A percentile compares a stretch with the other conserved stretches of the same genome.
Evolutionary conservation across 257 asterid genomes (phyloP).

Genomic region (Leonotis leonurus): DNA sequence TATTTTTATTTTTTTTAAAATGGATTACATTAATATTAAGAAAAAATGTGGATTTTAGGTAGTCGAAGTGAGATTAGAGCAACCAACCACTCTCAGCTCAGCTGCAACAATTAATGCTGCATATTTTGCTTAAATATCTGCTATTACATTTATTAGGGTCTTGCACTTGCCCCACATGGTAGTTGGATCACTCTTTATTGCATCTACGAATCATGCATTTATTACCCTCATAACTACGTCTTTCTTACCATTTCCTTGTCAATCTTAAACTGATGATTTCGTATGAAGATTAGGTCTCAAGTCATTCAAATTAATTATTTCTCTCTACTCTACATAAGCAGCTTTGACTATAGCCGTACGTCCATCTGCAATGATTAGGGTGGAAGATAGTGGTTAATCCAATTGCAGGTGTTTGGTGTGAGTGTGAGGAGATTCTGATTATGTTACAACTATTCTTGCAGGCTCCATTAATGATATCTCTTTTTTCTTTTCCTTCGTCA

Average conservation of each 20-base stretch:
- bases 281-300: background rate
- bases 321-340: background rate
- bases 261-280: background rate
- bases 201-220: conserved; percentile 25
- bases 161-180: conserved; percentile 17
- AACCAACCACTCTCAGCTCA: conserved; percentile 22
- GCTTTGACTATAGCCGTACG: background rate
- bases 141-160: conserved; percentile 11
- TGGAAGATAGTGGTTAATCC: background rate
- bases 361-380: conserved; percentile 7
- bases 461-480: conserved; percentile 25
- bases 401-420: conserved; percentile 5
- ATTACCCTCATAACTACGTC: conserved; percentile 6
- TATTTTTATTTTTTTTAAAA: too few species aligned
- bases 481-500: background rate
- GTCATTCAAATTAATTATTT: background rate
- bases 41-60: background rate
- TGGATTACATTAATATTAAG: too few species aligned
- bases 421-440: conserved; percentile 9
- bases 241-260: conserved; percentile 1
- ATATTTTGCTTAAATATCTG: background rate
- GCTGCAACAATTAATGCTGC: conserved; percentile 28
- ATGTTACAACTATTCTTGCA: conserved; percentile 27
- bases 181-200: conserved; percentile 30
- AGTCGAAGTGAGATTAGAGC: background rate